Percentiles rank a stretch among this genome's conserved stretches.
Conservation (phyloP, 2,329 filamentous ascomycete genomes). For the Nemania serpens region DNA sequence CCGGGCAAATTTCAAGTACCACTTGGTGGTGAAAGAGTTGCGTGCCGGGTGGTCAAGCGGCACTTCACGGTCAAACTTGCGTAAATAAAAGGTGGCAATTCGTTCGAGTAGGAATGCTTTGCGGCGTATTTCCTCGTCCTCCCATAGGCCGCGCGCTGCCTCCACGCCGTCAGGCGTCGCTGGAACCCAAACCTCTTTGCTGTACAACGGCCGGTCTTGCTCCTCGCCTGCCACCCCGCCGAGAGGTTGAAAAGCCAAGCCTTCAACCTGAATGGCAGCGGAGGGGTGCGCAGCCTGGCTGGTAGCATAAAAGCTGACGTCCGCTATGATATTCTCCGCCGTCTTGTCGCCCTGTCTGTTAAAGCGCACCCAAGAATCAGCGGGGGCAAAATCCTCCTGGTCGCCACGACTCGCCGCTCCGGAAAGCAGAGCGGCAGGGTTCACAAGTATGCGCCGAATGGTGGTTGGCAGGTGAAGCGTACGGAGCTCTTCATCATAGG, state of each 20-base stretch:
- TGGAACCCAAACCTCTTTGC: no score
- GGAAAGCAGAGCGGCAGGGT: neutral
- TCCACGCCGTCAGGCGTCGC: neutral
- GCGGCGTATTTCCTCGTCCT: neutral
- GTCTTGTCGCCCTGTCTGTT: no score
- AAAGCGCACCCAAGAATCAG: no score
- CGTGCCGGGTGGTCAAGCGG: neutral
- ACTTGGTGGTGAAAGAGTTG: neutral
- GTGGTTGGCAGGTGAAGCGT: neutral
- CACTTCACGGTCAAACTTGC: neutral
- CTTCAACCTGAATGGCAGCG: no score
- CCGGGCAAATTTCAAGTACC: conserved; percentile 27
- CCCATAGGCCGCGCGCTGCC: neutral
- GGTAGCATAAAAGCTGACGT: no score
- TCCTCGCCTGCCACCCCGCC: no score
- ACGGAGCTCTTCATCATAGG: neutral
- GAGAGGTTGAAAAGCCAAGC: no score
- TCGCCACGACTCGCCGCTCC: no score
- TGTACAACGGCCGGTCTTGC: no score
- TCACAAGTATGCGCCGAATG: neutral
- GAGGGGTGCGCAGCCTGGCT: no score
- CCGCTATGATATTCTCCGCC: no score
- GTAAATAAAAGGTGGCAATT: conserved; percentile 5
- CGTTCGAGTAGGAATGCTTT: neutral
- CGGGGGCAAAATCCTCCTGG: no score